Evolutionary conservation across 116 monocot genomes (phyloP).

Genomic region (Phalaenopsis hybrid): DNA sequence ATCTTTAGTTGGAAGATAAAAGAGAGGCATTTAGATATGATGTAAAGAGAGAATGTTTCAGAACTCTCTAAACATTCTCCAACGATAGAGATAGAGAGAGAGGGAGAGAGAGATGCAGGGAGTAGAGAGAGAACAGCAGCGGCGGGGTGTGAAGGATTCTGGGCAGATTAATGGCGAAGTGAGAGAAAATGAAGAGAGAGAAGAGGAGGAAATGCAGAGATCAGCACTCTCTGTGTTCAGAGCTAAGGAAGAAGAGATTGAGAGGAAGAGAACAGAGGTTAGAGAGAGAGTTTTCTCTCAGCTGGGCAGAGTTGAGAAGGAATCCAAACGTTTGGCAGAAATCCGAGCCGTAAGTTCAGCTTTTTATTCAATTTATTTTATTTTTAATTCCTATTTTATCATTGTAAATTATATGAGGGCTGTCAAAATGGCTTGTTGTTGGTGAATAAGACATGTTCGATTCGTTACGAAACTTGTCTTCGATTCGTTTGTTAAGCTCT

Average conservation of each 20-base stretch:
- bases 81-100: background rate
- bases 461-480: too few relatives aligned
- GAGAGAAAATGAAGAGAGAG: conserved; percentile 29
- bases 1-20: background rate
- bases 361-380: too few relatives aligned
- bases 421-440: background rate
- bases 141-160: conserved; percentile 24
- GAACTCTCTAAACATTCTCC: background rate
- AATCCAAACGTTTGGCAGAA: conserved; percentile 64
- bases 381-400: too few relatives aligned
- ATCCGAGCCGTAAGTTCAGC: conserved; percentile 50
- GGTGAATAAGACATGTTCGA: too few relatives aligned
- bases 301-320: conserved; percentile 76
- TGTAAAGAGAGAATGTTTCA: background rate
- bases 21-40: background rate
- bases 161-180: conserved; percentile 15
- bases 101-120: background rate
- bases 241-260: conserved; percentile 84
- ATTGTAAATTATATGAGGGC: too few relatives aligned
- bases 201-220: conserved; percentile 46
- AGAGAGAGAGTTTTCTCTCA: conserved; percentile 76
- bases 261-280: conserved; percentile 77
- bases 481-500: too few relatives aligned
- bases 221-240: conserved; percentile 59
- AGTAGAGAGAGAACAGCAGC: conserved; percentile 11